Conservation (phyloP, 495 filamentous ascomycete genomes). For the Lasiosphaeriaceae sp. region DNA sequence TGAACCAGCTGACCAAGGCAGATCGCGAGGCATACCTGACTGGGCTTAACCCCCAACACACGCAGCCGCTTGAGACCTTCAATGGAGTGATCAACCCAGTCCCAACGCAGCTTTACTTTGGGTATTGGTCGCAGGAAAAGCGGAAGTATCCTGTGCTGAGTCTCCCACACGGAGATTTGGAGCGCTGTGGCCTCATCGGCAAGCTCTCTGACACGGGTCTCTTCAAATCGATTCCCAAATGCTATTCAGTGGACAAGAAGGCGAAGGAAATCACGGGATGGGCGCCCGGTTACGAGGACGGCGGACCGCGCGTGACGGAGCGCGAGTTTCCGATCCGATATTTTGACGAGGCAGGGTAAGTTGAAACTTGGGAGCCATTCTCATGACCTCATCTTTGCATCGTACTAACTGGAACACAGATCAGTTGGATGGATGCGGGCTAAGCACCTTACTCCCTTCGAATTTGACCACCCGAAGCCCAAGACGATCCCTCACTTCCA, state of each 20-base stretch:
- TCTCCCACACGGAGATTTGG: slow-evolving; percentile 34
- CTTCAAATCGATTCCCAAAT: slow-evolving; percentile 29
- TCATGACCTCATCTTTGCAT: neutral
- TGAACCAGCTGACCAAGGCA: slow-evolving; percentile 22
- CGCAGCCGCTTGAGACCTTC: slow-evolving; percentile 4
- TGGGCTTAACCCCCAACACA: neutral
- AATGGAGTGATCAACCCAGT: slow-evolving; percentile 14
- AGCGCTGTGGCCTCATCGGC: slow-evolving; percentile 26
- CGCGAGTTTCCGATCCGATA: slow-evolving; percentile 44
- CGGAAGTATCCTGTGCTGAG: slow-evolving; percentile 36
- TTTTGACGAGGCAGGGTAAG: slow-evolving; percentile 30
- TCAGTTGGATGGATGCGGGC: slow-evolving; percentile 27
- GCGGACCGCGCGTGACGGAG: slow-evolving; percentile 26
- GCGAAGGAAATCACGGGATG: slow-evolving; percentile 31
- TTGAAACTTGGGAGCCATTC: neutral
- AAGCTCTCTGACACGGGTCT: slow-evolving; percentile 32
- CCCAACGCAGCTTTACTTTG: slow-evolving; percentile 31
- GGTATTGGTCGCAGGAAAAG: slow-evolving; percentile 25
- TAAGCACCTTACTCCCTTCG: slow-evolving; percentile 18
- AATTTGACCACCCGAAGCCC: slow-evolving; percentile 21
- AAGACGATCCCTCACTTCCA: slow-evolving; percentile 11
- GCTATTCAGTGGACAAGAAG: slow-evolving; percentile 27
- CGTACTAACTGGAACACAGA: slow-evolving; percentile 9
- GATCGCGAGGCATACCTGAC: neutral
- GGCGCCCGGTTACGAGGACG: slow-evolving; percentile 37